phyloP scores from a whole-genome alignment of 345 rosid species.

The Bruguiera parviflora region DNA sequence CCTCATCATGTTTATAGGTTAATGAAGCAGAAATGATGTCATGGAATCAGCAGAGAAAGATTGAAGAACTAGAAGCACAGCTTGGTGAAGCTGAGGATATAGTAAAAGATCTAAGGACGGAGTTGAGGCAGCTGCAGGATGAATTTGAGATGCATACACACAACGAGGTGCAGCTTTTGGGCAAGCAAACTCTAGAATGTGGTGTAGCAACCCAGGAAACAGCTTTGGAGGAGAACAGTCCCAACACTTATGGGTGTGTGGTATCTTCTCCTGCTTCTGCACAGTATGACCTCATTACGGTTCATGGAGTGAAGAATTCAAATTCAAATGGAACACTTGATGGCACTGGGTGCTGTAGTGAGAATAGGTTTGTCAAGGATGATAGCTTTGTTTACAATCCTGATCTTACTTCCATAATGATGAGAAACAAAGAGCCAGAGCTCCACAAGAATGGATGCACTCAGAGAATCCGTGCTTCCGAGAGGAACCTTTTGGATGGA shows the following conservation, averaged over 20 bases:
- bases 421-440: constrained; percentile 59
- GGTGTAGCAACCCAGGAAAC: constrained; percentile 22
- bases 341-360: constrained; percentile 32
- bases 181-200: constrained; percentile 13
- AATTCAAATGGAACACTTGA: constrained; percentile 25
- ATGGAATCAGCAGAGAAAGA: constrained; percentile 49
- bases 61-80: constrained; percentile 87
- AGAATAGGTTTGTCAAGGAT: constrained; percentile 34
- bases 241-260: constrained; percentile 22
- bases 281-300: constrained; percentile 20
- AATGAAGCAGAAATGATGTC: constrained; percentile 61
- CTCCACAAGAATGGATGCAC: constrained; percentile 45
- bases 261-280: constrained; percentile 34
- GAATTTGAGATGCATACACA: constrained; percentile 48
- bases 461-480: constrained; percentile 58
- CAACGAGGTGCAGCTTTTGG: constrained; percentile 25
- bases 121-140: constrained; percentile 56
- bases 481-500: constrained; percentile 37
- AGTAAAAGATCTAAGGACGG: constrained; percentile 75
- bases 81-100: constrained; percentile 86
- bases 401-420: constrained; percentile 64
- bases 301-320: constrained; percentile 33
- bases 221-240: constrained; percentile 27
- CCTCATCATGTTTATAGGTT: constrained; percentile 33
- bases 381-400: constrained; percentile 44